phyloP scores from a whole-genome alignment of 2,329 filamentous ascomycete genomes.

The Ascochyta fabae region DNA sequence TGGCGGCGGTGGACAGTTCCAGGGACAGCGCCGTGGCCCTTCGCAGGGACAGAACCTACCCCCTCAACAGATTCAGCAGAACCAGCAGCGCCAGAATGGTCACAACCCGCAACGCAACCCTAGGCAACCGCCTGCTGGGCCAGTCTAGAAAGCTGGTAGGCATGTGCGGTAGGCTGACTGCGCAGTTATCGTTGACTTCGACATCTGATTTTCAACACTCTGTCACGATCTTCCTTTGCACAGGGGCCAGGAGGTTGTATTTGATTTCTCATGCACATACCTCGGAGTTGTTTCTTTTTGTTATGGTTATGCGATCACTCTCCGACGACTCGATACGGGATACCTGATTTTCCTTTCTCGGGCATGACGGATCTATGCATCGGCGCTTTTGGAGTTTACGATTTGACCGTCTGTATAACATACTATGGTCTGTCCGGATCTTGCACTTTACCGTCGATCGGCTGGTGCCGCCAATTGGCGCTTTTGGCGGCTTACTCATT shows the following conservation, averaged over 20 bases:
- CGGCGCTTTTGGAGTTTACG: slow-evolving; percentile 44
- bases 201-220: slow-evolving; percentile 22
- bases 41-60: slow-evolving; percentile 17
- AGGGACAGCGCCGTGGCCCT: slow-evolving; percentile 39
- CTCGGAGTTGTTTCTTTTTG: slow-evolving; percentile 34
- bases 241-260: slow-evolving; percentile 34
- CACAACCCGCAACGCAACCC: slow-evolving; percentile 44
- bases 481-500: background rate
- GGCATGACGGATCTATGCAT: slow-evolving; percentile 43
- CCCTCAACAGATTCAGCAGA: slow-evolving; percentile 30
- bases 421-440: slow-evolving; percentile 42
- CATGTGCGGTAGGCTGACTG: slow-evolving; percentile 30
- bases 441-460: slow-evolving; percentile 34
- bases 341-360: slow-evolving; percentile 39
- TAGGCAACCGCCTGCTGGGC: slow-evolving; percentile 41
- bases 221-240: slow-evolving; percentile 43
- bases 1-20: slow-evolving; percentile 43
- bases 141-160: slow-evolving; percentile 32
- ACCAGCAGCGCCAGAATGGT: slow-evolving; percentile 45
- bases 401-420: slow-evolving; percentile 49
- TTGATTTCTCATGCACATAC: slow-evolving; percentile 38
- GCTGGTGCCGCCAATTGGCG: slow-evolving; percentile 33
- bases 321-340: slow-evolving; percentile 46
- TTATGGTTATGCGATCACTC: slow-evolving; percentile 39
- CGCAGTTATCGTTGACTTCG: slow-evolving; percentile 40